Percentiles rank a stretch among this genome's conserved stretches.
Conservation (phyloP, 768 basidiomycete genomes). For the Dacryopinax spathularia region DNA sequence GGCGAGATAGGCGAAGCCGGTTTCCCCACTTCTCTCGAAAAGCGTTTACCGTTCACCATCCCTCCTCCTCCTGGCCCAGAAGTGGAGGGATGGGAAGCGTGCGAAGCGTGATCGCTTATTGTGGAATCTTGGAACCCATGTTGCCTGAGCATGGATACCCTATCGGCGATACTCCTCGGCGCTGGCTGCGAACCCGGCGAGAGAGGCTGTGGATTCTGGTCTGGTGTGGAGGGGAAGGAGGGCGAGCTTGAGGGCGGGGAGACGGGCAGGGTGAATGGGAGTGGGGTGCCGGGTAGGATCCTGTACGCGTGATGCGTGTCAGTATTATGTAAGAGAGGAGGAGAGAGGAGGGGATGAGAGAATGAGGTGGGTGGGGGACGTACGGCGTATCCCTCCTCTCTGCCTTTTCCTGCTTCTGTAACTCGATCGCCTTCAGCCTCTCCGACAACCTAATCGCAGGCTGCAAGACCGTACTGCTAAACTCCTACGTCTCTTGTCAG, state of each 20-base stretch:
- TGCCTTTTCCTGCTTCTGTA: background rate
- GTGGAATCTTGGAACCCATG: background rate
- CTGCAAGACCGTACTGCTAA: background rate
- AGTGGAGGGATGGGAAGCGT: too few species aligned
- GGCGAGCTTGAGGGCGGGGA: background rate
- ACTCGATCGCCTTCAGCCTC: background rate
- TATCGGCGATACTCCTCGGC: background rate
- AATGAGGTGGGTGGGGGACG: too few species aligned
- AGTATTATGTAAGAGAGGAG: background rate
- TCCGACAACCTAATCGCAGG: background rate
- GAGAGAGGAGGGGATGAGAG: background rate
- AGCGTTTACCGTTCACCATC: background rate
- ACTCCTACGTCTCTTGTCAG: background rate
- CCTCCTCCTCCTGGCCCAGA: background rate
- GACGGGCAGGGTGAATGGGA: background rate
- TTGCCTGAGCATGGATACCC: background rate
- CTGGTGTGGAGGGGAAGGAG: background rate
- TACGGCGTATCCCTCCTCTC: background rate
- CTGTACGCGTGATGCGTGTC: background rate
- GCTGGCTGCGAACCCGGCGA: background rate
- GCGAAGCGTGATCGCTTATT: background rate
- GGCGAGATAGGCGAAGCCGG: background rate
- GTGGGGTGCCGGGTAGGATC: background rate
- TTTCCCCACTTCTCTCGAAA: background rate
- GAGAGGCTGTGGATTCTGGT: background rate